Base-by-base conservation (phyloP, 805 yeast genomes). In the Metschnikowia arizonensis region DNA sequence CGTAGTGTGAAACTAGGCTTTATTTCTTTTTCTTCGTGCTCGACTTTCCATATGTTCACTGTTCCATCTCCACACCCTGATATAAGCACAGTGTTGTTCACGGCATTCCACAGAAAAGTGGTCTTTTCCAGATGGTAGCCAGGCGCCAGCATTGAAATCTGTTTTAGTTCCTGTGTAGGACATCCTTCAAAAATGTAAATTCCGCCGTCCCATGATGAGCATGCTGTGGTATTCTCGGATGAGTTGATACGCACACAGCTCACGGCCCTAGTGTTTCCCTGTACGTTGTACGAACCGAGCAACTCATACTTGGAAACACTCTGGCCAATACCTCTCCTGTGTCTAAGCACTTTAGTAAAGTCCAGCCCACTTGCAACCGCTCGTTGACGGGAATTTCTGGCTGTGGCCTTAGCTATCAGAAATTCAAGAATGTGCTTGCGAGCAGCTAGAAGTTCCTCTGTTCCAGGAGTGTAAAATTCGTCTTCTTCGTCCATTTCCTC, bases 131-230 rank as follows among this genome's bases (percentile, higher is more conserved):
- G 64, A 47, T 83, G 83, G n/a, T 43, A 52, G 0, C 78, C 80
- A 4, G 59, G 57, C 6, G 48, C 50, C 61, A 69, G 61, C 1
- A 54, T 52, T 1, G 43, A 26, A 11, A 3, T 50, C 50, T 15
- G 65, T 14, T 23, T 30, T 12, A 48, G 42, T 21, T 40, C 42
- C 11, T 44, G 45, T 4, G 41, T 19, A 4, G 14, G 25, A 23
- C 44, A 42, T 10, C 37, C 39, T 9, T 34, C 32, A n/a, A 84
- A 33, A 1, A 87, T 50, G 49, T 73, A 75, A 4, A 88, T 54
- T 23, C 72, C 71, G 3, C 97, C 97, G 50, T 82, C 79, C 97
- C 98, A 91, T 30, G 93, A 85, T 0, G 89, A 93, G 11, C 80
- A 69, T 0, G 88, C 84, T 2, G 86, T 62, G 2, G 50, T 42